phyloP scores from a whole-genome alignment of 805 yeast species.

The Scheffersomyces ergatensis region DNA sequence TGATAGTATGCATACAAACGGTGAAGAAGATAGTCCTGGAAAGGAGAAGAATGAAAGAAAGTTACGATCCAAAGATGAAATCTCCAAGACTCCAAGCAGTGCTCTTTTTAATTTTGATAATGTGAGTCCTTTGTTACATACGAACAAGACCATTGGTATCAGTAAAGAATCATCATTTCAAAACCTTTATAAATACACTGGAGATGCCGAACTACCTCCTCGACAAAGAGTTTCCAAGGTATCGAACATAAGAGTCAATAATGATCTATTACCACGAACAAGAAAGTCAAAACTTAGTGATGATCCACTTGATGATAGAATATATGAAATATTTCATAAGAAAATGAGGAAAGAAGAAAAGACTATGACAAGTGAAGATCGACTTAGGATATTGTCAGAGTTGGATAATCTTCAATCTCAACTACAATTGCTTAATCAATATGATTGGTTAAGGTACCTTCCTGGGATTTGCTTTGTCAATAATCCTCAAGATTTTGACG shows the following conservation, averaged over 20 bases:
- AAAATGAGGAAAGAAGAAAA: constrained; percentile 65
- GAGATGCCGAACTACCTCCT: background rate
- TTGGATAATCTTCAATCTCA: constrained; percentile 53
- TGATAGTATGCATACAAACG: background rate
- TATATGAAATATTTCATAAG: constrained; percentile 49
- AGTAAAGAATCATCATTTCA: constrained; percentile 4
- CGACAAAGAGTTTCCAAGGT: constrained; percentile 9
- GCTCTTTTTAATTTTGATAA: constrained; percentile 34
- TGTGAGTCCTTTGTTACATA: constrained; percentile 21
- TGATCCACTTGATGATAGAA: constrained; percentile 46
- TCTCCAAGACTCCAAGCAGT: constrained; percentile 9
- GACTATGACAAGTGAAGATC: constrained; percentile 54
- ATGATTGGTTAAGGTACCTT: constrained; percentile 48
- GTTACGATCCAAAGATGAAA: constrained; percentile 28
- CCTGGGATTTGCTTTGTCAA: constrained; percentile 49
- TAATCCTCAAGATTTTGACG: constrained; percentile 46
- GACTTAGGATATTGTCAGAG: constrained; percentile 51
- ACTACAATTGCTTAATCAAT: constrained; percentile 33
- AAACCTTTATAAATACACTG: constrained; percentile 9
- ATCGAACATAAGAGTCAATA: background rate
- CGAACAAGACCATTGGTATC: constrained; percentile 16
- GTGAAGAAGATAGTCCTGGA: constrained; percentile 8
- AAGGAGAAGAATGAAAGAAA: constrained; percentile 8
- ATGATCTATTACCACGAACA: constrained; percentile 11
- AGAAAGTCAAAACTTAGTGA: constrained; percentile 15